Evolutionary conservation across 345 rosid genomes (phyloP).

Genomic region (Psidium friedrichsthalianum): DNA sequence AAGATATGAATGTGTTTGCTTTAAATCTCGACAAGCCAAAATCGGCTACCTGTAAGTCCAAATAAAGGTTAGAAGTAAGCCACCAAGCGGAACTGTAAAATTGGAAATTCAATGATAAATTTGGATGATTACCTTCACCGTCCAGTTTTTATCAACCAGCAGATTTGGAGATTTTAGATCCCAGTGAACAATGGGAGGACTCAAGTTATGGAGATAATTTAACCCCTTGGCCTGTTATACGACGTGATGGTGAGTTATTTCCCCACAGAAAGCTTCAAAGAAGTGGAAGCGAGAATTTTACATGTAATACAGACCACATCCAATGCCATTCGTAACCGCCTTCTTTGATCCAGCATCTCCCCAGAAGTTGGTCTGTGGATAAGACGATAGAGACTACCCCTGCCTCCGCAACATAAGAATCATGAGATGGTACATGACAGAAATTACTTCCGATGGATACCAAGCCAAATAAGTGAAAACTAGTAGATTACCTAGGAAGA

Average conservation of each 20-base stretch:
- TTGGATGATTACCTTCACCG: conserved; percentile 53
- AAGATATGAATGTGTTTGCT: conserved; percentile 77
- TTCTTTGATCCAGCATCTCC: conserved; percentile 77
- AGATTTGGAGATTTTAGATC: conserved; percentile 94
- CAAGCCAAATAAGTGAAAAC: not conserved
- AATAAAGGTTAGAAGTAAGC: not conserved
- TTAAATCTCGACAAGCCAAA: conserved; percentile 96
- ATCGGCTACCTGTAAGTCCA: conserved; percentile 63
- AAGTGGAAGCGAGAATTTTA: not conserved
- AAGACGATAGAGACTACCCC: conserved; percentile 93
- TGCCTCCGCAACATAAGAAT: conserved; percentile 10
- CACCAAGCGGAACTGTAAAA: not conserved
- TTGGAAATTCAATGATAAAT: not conserved
- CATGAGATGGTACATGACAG: not conserved
- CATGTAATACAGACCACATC: conserved; percentile 51
- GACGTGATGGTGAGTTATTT: not conserved
- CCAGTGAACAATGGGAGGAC: conserved; percentile 94
- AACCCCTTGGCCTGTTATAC: conserved; percentile 85
- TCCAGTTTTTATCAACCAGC: conserved; percentile 94
- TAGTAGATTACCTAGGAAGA: conserved; percentile 57
- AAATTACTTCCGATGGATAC: not conserved
- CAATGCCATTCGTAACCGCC: conserved; percentile 81
- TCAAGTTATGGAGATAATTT: conserved; percentile 87
- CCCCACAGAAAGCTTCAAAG: not conserved
- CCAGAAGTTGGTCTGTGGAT: conserved; percentile 83